These are phyloP conservation scores for Ilex asprella DNA, from an alignment of 257 asterid genomes.

Conservation along the genomic window DNA sequence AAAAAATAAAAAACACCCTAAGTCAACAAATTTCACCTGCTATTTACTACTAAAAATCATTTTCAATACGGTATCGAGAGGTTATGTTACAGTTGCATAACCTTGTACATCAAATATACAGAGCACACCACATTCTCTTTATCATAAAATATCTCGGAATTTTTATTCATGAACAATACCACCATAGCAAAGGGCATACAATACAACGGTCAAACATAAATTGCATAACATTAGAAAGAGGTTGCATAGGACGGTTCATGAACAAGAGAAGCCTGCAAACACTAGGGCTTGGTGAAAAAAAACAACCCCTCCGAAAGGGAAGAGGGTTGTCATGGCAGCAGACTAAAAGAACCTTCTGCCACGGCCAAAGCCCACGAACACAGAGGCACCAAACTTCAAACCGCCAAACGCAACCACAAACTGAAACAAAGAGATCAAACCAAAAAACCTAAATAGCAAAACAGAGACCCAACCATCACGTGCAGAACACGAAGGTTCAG, in stretches of 20 bases:
- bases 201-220: slow-evolving; percentile 3
- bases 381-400: slow-evolving; percentile 34
- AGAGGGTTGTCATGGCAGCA: slow-evolving; percentile 61
- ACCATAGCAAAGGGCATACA: slow-evolving; percentile 6
- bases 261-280: slow-evolving; percentile 55
- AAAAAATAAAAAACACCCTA: too few species aligned
- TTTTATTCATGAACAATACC: slow-evolving; percentile 17
- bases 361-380: slow-evolving; percentile 53
- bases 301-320: slow-evolving; percentile 25
- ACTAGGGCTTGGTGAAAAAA: slow-evolving; percentile 57
- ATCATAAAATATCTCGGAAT: too few species aligned
- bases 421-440: slow-evolving; percentile 8
- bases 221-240: slow-evolving; percentile 18
- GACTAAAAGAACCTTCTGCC: slow-evolving; percentile 33
- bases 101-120: too few species aligned
- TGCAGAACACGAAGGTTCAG: slow-evolving; percentile 11
- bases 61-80: too few species aligned
- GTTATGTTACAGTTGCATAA: too few species aligned
- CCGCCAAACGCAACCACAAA: slow-evolving; percentile 40
- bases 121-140: too few species aligned
- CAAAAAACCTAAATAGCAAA: slow-evolving; percentile 10
- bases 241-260: slow-evolving; percentile 36
- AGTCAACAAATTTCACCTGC: too few species aligned
- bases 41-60: too few species aligned
- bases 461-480: slow-evolving; percentile 27